A percentile compares a stretch with the other conserved stretches of the same genome.
Conservation (phyloP, 441 rosid genomes). For the Melastoma candidum region DNA sequence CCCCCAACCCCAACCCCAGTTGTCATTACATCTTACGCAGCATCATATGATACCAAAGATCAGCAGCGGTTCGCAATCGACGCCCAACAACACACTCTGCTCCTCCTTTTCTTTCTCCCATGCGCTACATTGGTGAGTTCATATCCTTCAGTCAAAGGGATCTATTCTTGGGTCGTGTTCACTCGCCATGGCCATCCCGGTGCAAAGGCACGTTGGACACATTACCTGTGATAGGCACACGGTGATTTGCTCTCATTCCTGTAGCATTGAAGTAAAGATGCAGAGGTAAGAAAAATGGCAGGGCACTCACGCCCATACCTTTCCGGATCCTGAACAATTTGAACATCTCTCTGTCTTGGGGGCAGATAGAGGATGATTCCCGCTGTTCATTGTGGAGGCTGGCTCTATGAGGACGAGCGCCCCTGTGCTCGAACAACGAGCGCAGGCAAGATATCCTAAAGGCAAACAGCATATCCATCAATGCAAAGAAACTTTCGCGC, state of each 20-base stretch:
- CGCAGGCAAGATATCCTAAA: conserved; percentile 91
- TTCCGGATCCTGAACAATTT: conserved; percentile 94
- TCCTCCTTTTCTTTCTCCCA: no score
- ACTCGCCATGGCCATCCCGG: conserved; percentile 99
- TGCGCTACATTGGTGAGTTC: no score
- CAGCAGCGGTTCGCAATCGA: no score
- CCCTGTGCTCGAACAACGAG: conserved; percentile 89
- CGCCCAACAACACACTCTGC: no score
- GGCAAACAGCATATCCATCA: background rate
- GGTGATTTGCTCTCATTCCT: background rate
- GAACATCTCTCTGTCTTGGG: conserved; percentile 88
- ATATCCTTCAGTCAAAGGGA: conserved; percentile 55
- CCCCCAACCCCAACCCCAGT: no score
- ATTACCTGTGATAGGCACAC: conserved; percentile 48
- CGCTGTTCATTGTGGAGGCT: conserved; percentile 43
- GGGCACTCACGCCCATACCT: conserved; percentile 23
- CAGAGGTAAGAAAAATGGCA: no score
- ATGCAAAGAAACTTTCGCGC: background rate
- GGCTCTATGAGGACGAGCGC: conserved; percentile 60
- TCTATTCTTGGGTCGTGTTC: conserved; percentile 92
- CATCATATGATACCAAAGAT: no score
- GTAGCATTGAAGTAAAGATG: background rate
- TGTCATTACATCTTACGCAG: no score
- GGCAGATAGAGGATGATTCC: conserved; percentile 38
- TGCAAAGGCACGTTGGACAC: conserved; percentile 97